A percentile compares a stretch with the other conserved stretches of the same genome.
Conservation (phyloP, 163 green algal species). For the Chlorella variabilis region DNA sequence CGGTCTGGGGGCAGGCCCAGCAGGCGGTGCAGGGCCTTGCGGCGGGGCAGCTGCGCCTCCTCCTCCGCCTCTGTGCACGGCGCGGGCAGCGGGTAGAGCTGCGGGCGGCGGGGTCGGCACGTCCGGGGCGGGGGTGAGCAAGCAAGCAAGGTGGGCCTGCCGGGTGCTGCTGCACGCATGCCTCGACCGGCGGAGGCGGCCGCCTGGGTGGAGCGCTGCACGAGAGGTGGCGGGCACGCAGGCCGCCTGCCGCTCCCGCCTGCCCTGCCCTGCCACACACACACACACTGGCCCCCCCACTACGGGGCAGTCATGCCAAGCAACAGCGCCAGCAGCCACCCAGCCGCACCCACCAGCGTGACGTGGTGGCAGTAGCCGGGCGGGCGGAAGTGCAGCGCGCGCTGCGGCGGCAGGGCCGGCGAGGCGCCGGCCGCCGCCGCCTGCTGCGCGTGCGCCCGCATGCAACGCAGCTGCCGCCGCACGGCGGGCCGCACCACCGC, state of each 20-base stretch:
- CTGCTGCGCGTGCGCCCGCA: constrained; percentile 8
- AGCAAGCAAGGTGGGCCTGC: too few relatives aligned
- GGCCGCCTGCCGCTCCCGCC: too few relatives aligned
- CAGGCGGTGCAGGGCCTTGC: constrained; percentile 58
- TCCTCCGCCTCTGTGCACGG: constrained; percentile 33
- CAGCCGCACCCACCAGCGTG: constrained; percentile 43
- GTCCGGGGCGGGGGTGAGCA: too few relatives aligned
- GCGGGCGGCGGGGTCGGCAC: background rate
- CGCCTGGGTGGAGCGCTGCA: too few relatives aligned
- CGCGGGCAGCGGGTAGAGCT: constrained; percentile 55
- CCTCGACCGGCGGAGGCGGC: too few relatives aligned
- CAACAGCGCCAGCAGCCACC: background rate
- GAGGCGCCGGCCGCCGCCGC: background rate
- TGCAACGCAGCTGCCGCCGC: constrained; percentile 35
- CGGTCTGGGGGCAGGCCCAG: constrained; percentile 75
- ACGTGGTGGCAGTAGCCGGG: constrained; percentile 61
- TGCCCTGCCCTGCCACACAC: too few relatives aligned
- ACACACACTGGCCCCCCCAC: too few relatives aligned
- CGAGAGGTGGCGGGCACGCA: too few relatives aligned
- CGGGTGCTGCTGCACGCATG: too few relatives aligned
- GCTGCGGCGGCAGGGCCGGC: constrained; percentile 26
- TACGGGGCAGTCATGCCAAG: too few relatives aligned
- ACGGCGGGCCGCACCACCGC: constrained; percentile 30
- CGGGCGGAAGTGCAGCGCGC: constrained; percentile 67
- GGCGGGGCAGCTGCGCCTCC: constrained; percentile 26